Conservation (phyloP, 164 flowering plant species). For the Vitis cinerea region DNA sequence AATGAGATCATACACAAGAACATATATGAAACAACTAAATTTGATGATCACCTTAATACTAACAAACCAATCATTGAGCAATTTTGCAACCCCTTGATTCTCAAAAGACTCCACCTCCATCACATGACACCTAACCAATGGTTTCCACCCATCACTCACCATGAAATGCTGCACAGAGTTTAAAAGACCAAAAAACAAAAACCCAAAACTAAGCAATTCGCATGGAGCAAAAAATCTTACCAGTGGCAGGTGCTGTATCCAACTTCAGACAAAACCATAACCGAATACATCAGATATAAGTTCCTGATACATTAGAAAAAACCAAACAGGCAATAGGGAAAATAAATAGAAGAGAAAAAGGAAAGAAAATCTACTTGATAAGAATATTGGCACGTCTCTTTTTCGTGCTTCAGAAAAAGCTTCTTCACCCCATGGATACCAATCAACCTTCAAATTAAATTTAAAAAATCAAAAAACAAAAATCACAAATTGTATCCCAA, state of each 20-base stretch:
- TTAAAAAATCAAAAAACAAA: too few relatives aligned
- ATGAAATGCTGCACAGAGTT: background rate
- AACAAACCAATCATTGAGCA: slow-evolving; percentile 91
- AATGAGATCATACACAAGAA: background rate
- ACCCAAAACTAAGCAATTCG: background rate
- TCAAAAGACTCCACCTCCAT: slow-evolving; percentile 99
- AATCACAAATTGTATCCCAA: background rate
- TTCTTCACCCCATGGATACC: slow-evolving; percentile 99
- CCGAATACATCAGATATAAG: background rate
- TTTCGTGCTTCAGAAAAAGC: slow-evolving; percentile 80
- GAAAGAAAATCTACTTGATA: slow-evolving; percentile 56
- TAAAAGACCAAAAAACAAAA: too few relatives aligned
- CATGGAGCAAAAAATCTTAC: slow-evolving; percentile 38
- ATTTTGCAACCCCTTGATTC: slow-evolving; percentile 72
- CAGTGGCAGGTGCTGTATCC: slow-evolving; percentile 99
- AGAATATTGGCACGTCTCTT: slow-evolving; percentile 81
- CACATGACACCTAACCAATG: slow-evolving; percentile 83
- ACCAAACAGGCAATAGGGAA: background rate
- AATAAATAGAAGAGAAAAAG: background rate
- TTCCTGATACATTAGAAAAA: background rate
- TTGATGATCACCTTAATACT: slow-evolving; percentile 70
- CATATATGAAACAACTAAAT: background rate
- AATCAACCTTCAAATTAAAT: slow-evolving; percentile 61
- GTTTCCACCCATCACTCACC: background rate
- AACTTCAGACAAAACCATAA: slow-evolving; percentile 46